Evolutionary conservation across 2,329 filamentous ascomycete genomes (phyloP).

Genomic region (Clonostachys sp.): DNA sequence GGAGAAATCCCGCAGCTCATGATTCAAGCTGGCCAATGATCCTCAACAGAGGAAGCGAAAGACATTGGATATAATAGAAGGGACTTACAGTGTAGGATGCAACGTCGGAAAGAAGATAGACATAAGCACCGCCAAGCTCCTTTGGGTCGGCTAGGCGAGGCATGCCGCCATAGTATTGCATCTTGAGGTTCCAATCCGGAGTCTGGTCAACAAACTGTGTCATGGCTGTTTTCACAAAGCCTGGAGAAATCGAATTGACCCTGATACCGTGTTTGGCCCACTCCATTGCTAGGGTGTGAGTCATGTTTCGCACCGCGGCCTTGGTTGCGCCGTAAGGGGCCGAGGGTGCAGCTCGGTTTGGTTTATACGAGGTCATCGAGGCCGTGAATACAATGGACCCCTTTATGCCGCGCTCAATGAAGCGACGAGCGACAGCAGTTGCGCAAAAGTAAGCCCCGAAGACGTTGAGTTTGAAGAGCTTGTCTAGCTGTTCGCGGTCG

Average conservation of each 20-base stretch:
- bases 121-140: conserved; percentile 51
- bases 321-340: conserved; percentile 42
- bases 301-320: conserved; percentile 32
- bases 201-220: conserved; percentile 32
- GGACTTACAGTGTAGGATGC: conserved; percentile 29
- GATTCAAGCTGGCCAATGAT: too few relatives aligned
- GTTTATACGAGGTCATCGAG: conserved; percentile 40
- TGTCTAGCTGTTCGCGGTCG: conserved; percentile 14
- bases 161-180: conserved; percentile 53
- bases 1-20: too few relatives aligned
- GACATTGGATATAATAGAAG: too few relatives aligned
- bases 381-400: conserved; percentile 38
- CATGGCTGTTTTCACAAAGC: conserved; percentile 35
- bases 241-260: conserved; percentile 41
- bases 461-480: conserved; percentile 25
- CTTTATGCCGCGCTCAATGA: conserved; percentile 25
- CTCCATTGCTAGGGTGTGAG: conserved; percentile 37
- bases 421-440: conserved; percentile 34
- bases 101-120: conserved; percentile 45
- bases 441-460: conserved; percentile 38
- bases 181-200: conserved; percentile 48
- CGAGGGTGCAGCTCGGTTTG: conserved; percentile 44
- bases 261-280: conserved; percentile 39
- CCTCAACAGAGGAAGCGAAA: too few relatives aligned
- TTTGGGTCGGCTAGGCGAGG: conserved; percentile 42